phyloP scores from a whole-genome alignment of 23 red algal species.

The Pyropia yezoensis region DNA sequence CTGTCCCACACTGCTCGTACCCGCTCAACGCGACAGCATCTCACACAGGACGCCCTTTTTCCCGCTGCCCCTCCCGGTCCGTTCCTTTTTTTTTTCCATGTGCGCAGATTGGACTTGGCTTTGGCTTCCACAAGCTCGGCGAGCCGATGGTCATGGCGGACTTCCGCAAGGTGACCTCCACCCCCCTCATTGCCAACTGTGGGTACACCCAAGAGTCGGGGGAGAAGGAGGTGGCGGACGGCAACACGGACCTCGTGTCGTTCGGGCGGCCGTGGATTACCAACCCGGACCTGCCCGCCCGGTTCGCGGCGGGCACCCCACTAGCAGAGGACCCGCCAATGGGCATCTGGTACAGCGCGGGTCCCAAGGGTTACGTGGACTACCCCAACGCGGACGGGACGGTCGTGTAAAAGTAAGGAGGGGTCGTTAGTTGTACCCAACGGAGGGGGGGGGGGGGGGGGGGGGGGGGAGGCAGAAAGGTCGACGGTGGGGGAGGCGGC shows the following conservation, averaged over 20 bases:
- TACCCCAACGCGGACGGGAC: constrained; percentile 23
- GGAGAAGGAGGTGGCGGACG: constrained; percentile 34
- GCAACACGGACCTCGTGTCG: constrained; percentile 38
- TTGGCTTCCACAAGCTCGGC: constrained; percentile 44
- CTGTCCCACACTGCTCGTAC: no score
- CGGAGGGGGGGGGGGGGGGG: no score
- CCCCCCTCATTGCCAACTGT: constrained; percentile 46
- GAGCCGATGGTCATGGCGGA: constrained; percentile 30
- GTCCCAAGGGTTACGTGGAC: constrained; percentile 50
- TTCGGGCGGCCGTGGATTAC: constrained; percentile 55
- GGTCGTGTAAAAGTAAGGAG: background rate
- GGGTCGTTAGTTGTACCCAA: no score
- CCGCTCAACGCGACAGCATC: no score
- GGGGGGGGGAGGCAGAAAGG: no score
- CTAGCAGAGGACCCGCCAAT: constrained; percentile 7
- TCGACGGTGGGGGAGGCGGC: no score
- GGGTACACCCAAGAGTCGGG: constrained; percentile 48
- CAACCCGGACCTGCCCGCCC: constrained; percentile 60
- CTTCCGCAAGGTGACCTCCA: constrained; percentile 30
- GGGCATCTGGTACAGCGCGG: constrained; percentile 29
- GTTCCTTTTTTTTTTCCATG: no score
- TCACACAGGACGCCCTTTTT: no score
- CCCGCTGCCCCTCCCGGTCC: no score
- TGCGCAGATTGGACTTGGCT: constrained; percentile 20
- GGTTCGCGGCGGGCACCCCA: constrained; percentile 13